These are phyloP conservation scores for Talaromyces marneffei DNA, from an alignment of 2,329 filamentous ascomycete genomes.

Conservation along the genomic window DNA sequence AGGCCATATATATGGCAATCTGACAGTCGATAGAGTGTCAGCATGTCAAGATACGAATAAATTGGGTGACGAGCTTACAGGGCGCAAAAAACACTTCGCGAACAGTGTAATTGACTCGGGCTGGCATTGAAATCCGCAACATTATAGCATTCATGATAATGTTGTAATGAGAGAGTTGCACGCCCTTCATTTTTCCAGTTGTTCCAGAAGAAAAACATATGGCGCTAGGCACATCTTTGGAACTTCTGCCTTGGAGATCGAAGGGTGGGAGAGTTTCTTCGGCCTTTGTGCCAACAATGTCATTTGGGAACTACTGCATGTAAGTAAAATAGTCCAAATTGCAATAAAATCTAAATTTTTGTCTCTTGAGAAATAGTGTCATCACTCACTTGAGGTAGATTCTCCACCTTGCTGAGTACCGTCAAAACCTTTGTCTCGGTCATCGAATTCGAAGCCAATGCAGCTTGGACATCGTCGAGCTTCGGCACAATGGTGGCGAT, in stretches of 20 bases:
- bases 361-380: neutral
- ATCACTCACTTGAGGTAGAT: neutral
- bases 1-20: constrained; percentile 21
- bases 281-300: constrained; percentile 16
- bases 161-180: constrained; percentile 72
- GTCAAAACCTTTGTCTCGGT: neutral
- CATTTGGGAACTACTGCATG: constrained; percentile 19
- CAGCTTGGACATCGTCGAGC: constrained; percentile 17
- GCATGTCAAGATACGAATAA: neutral
- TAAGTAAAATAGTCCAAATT: neutral
- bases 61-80: constrained; percentile 13
- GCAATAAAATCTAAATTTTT: neutral
- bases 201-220: constrained; percentile 68
- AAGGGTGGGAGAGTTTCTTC: constrained; percentile 17
- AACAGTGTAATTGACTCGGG: constrained; percentile 16
- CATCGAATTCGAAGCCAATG: constrained; percentile 14
- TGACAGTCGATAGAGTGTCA: neutral
- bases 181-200: constrained; percentile 78
- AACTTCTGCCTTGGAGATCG: constrained; percentile 18
- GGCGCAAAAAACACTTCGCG: constrained; percentile 20
- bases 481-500: constrained; percentile 20
- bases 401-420: neutral
- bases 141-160: constrained; percentile 61
- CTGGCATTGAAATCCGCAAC: constrained; percentile 17
- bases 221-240: constrained; percentile 19